phyloP scores from a whole-genome alignment of 2,329 filamentous ascomycete genomes.

The Pseudocercospora pini-densiflorae region DNA sequence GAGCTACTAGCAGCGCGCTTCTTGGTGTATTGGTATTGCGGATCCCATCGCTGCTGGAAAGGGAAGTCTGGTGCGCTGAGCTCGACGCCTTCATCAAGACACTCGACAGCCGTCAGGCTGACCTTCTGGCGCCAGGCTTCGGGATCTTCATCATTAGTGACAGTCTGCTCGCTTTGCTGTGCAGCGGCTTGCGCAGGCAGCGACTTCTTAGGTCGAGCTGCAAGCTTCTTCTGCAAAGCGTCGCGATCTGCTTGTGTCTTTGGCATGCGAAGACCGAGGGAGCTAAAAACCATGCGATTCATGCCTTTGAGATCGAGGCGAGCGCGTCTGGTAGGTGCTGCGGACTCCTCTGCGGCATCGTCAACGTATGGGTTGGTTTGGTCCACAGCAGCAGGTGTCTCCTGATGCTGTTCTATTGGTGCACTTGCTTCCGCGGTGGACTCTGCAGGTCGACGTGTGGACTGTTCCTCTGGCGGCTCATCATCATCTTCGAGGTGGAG shows the following conservation, averaged over 20 bases:
- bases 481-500: constrained; percentile 9
- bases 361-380: not conserved
- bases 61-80: constrained; percentile 84
- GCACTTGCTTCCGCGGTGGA: not conserved
- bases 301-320: constrained; percentile 64
- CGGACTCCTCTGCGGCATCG: not conserved
- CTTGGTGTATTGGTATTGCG: constrained; percentile 62
- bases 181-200: constrained; percentile 34
- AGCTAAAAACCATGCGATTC: constrained; percentile 71
- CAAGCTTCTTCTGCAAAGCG: constrained; percentile 61
- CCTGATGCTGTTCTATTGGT: constrained; percentile 29
- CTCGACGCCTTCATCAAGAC: constrained; percentile 69
- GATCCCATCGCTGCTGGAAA: constrained; percentile 84
- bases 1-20: constrained; percentile 44
- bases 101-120: constrained; percentile 79
- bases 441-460: not conserved
- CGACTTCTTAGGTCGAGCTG: constrained; percentile 21
- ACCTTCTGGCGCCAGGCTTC: constrained; percentile 77
- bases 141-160: constrained; percentile 51
- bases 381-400: constrained; percentile 9
- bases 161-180: constrained; percentile 12
- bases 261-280: constrained; percentile 70
- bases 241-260: constrained; percentile 72
- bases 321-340: constrained; percentile 40
- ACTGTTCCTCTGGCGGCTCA: constrained; percentile 14